Conservation (phyloP, 345 rosid species). For the Euclidium syriacum region DNA sequence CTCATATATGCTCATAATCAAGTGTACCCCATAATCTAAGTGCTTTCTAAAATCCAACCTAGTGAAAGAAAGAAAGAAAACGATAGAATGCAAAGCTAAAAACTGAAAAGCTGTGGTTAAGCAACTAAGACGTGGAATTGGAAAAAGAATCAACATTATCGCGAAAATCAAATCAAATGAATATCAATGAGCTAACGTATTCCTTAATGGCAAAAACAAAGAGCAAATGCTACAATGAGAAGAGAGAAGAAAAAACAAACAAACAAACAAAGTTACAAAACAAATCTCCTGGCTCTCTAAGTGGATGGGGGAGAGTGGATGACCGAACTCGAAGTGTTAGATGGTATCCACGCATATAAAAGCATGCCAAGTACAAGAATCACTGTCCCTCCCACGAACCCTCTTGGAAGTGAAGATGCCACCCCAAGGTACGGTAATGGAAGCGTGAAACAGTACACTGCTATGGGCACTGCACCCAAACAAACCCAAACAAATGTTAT, state of each 20-base stretch:
- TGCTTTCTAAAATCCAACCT: no score
- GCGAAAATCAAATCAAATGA: not conserved
- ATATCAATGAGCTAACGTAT: not conserved
- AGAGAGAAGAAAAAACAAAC: not conserved
- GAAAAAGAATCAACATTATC: not conserved
- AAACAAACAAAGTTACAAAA: not conserved
- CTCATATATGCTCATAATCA: no score
- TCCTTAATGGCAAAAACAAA: not conserved
- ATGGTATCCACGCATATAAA: constrained; percentile 71
- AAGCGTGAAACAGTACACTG: constrained; percentile 73
- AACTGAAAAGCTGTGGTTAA: no score
- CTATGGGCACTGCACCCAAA: constrained; percentile 72
- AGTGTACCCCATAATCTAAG: no score
- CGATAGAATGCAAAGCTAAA: no score
- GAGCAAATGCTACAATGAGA: not conserved
- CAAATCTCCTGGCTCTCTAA: constrained; percentile 13
- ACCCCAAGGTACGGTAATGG: constrained; percentile 84
- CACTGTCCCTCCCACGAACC: constrained; percentile 77
- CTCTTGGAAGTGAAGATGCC: constrained; percentile 76
- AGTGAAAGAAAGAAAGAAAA: no score
- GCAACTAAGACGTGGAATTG: no score
- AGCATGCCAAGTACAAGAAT: constrained; percentile 77
- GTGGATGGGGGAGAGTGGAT: constrained; percentile 22
- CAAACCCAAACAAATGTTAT: not conserved
- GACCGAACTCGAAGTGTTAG: constrained; percentile 6